A percentile compares a stretch with the other conserved stretches of the same genome.
Conservation (phyloP, 805 yeast genomes). For the Cyberlindnera xylosilytica region DNA sequence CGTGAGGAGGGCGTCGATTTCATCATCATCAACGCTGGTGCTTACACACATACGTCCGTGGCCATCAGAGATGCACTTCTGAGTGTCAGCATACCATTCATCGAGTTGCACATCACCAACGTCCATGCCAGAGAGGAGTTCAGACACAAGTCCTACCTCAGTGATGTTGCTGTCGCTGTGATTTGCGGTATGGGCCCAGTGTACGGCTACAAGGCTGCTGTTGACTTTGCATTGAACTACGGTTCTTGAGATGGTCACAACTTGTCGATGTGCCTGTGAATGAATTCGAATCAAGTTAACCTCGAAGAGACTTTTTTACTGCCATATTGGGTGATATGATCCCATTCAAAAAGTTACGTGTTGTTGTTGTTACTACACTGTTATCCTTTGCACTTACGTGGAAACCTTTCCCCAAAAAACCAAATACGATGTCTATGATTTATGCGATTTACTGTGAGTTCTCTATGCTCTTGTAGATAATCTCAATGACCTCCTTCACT, state of each 20-base stretch:
- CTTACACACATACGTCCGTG: slow-evolving; percentile 49
- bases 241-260: neutral
- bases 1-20: slow-evolving; percentile 35
- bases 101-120: slow-evolving; percentile 49
- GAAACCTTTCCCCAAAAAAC: too few relatives aligned
- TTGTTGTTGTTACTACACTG: too few relatives aligned
- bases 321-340: too few relatives aligned
- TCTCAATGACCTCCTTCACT: slow-evolving; percentile 14
- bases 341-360: too few relatives aligned
- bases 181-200: slow-evolving; percentile 29
- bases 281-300: too few relatives aligned
- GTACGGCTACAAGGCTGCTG: slow-evolving; percentile 28
- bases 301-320: too few relatives aligned
- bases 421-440: slow-evolving; percentile 1
- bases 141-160: slow-evolving; percentile 46
- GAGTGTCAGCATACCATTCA: slow-evolving; percentile 46
- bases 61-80: slow-evolving; percentile 48
- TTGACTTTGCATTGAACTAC: slow-evolving; percentile 28
- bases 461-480: slow-evolving; percentile 15
- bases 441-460: neutral
- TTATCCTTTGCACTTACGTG: too few relatives aligned
- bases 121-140: slow-evolving; percentile 50
- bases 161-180: slow-evolving; percentile 48
- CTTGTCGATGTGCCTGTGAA: too few relatives aligned
- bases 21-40: slow-evolving; percentile 50